A percentile compares a stretch with the other conserved stretches of the same genome.
These are phyloP conservation scores for Eutypa lata DNA, from an alignment of 2,329 filamentous ascomycete genomes.

Conservation along the genomic window DNA sequence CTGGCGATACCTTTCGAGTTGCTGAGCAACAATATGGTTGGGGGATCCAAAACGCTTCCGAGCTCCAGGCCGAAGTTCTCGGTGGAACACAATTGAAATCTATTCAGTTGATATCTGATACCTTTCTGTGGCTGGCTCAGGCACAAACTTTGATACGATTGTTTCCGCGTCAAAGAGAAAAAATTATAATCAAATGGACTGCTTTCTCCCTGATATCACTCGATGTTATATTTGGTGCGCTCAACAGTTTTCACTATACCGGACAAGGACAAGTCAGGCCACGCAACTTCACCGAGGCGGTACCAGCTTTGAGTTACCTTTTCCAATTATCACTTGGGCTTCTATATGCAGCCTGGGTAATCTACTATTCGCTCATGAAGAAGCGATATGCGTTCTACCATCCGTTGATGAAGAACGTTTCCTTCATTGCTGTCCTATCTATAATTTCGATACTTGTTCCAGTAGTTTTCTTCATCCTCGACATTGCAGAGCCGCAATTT, in stretches of 20 bases:
- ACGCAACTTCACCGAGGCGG: slow-evolving; percentile 78
- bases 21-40: slow-evolving; percentile 76
- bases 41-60: slow-evolving; percentile 75
- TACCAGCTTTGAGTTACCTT: slow-evolving; percentile 86
- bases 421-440: slow-evolving; percentile 74
- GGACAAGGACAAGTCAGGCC: slow-evolving; percentile 57
- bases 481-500: slow-evolving; percentile 81
- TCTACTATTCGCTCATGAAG: slow-evolving; percentile 91
- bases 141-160: slow-evolving; percentile 94
- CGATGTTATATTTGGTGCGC: slow-evolving; percentile 84
- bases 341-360: slow-evolving; percentile 88
- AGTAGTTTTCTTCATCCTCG: slow-evolving; percentile 88
- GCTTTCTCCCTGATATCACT: slow-evolving; percentile 90
- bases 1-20: slow-evolving; percentile 83
- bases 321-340: slow-evolving; percentile 85
- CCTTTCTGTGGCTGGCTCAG: slow-evolving; percentile 95
- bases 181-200: slow-evolving; percentile 98
- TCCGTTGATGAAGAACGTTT: slow-evolving; percentile 84
- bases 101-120: slow-evolving; percentile 89
- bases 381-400: slow-evolving; percentile 89
- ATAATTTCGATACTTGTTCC: slow-evolving; percentile 81
- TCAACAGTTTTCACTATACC: slow-evolving; percentile 76
- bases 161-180: slow-evolving; percentile 94
- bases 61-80: slow-evolving; percentile 75
- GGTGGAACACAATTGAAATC: slow-evolving; percentile 83